A percentile compares a stretch with the other conserved stretches of the same genome.
Evolutionary conservation across 495 filamentous ascomycete genomes (phyloP).

Genomic region (Lasiosphaeria hispida): DNA sequence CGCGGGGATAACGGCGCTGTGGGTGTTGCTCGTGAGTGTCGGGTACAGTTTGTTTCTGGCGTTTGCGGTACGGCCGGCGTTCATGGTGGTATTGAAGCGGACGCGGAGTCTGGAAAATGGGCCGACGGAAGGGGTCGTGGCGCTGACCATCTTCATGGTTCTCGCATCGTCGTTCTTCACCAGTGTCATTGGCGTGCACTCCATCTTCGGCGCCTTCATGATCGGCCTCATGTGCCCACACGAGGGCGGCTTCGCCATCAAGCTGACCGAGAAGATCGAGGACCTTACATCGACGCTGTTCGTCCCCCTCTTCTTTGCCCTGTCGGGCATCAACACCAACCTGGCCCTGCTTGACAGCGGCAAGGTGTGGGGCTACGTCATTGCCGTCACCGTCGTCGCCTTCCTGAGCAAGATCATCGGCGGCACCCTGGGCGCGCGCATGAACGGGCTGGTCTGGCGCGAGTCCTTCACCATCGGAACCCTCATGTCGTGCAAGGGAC

Average conservation of each 20-base stretch:
- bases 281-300: slow-evolving; percentile 81
- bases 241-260: slow-evolving; percentile 87
- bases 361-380: slow-evolving; percentile 84
- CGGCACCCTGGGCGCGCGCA: slow-evolving; percentile 71
- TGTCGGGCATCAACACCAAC: slow-evolving; percentile 87
- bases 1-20: slow-evolving; percentile 77
- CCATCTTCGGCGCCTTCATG: slow-evolving; percentile 83
- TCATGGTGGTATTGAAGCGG: slow-evolving; percentile 66
- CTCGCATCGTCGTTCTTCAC: slow-evolving; percentile 90
- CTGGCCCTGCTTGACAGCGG: slow-evolving; percentile 77
- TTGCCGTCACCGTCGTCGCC: slow-evolving; percentile 78
- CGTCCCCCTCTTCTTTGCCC: slow-evolving; percentile 86
- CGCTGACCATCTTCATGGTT: slow-evolving; percentile 71
- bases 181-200: slow-evolving; percentile 72
- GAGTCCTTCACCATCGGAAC: slow-evolving; percentile 86
- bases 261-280: slow-evolving; percentile 89
- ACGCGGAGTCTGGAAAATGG: slow-evolving; percentile 80
- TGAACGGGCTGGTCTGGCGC: slow-evolving; percentile 79
- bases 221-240: slow-evolving; percentile 88
- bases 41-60: slow-evolving; percentile 75
- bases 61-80: slow-evolving; percentile 68
- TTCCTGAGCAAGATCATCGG: slow-evolving; percentile 81
- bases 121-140: slow-evolving; percentile 77
- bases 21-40: slow-evolving; percentile 68
- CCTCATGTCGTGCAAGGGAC: slow-evolving; percentile 93